Base-by-base conservation (phyloP, 805 yeast genomes). In the Zygosaccharomyces gambellarensis region DNA sequence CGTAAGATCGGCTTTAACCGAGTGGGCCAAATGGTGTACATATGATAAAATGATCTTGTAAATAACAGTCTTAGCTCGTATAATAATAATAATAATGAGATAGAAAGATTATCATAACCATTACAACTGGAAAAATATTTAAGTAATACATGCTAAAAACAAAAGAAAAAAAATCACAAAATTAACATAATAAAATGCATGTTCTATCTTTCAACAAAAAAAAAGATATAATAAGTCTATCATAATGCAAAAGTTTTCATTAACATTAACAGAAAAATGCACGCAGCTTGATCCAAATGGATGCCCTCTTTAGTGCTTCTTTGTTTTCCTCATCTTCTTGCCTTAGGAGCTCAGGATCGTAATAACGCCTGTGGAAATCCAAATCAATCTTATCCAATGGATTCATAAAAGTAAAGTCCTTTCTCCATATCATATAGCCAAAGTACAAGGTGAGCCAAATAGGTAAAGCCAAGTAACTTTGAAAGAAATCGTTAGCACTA, bases 1-100 rank as follows among this genome's bases (percentile, higher is more conserved):
- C 82, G 98, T 70, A 79, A 76, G 57, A 75, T 86, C 58, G 87
- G 83, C 2, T 87, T 76, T 66, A 83, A 85, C 62, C 78, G 80
- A 57, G 72, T 76, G 49, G 95, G 95, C 60, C 78, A 77, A 59
- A 83, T 65, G 69, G 54, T 68, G 5, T 67, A 67, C 47, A 55
- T 62, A 36, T 67, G 51, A 53, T 29, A 31, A 31, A 28, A 5
- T 11, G 40, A 23, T 30, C 45, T 19, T 42, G 45, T 42, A 42
- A 42, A 42, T 42, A 40, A 17, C 17, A 11, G 21, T 25, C 28
- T 25, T 25, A 8, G 9, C 28, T 25, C 9, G 9, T 25, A 5
- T 25, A 25, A 6, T 25, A 25, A 6, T 25, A 25, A 8, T 30
- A 30, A n/a, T 39, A 39, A 22, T 39, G n/a, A 11, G 42, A 39